Evolutionary conservation across 2,329 filamentous ascomycete species (phyloP).

Genomic region (Botrytis galanthina): DNA sequence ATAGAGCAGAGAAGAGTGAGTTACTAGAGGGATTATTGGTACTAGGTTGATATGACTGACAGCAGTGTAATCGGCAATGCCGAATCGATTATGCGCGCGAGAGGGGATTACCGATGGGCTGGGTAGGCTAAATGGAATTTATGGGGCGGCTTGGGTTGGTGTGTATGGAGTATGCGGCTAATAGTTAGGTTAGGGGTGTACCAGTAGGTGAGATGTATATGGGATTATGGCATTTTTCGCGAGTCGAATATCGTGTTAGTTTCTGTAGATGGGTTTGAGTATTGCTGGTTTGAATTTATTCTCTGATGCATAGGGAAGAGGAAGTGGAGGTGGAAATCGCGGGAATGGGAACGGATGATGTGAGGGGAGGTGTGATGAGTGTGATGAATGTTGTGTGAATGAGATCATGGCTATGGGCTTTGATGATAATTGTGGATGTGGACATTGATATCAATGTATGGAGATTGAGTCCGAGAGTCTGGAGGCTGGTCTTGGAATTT

Average conservation of each 20-base stretch:
- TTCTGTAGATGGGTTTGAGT: background rate
- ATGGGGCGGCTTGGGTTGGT: background rate
- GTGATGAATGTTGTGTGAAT: background rate
- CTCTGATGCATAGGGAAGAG: background rate
- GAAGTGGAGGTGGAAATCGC: background rate
- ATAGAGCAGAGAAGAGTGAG: background rate
- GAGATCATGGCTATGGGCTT: background rate
- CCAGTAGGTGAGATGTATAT: background rate
- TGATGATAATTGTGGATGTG: background rate
- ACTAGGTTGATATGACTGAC: background rate
- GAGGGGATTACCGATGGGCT: background rate
- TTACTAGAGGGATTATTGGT: background rate
- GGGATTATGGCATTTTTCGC: background rate
- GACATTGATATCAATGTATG: background rate
- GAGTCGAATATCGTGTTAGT: background rate
- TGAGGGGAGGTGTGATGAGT: background rate
- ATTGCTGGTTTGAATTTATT: background rate
- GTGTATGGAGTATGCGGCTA: background rate
- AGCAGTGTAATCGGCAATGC: background rate
- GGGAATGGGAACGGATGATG: background rate
- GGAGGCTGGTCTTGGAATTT: background rate
- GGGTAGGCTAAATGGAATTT: background rate
- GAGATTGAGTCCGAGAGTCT: background rate
- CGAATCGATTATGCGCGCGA: background rate
- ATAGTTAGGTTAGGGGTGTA: background rate